Evolutionary conservation across 1,139 yeast genomes (phyloP).

Genomic region (Zygosaccharomyces pseudobailii): DNA sequence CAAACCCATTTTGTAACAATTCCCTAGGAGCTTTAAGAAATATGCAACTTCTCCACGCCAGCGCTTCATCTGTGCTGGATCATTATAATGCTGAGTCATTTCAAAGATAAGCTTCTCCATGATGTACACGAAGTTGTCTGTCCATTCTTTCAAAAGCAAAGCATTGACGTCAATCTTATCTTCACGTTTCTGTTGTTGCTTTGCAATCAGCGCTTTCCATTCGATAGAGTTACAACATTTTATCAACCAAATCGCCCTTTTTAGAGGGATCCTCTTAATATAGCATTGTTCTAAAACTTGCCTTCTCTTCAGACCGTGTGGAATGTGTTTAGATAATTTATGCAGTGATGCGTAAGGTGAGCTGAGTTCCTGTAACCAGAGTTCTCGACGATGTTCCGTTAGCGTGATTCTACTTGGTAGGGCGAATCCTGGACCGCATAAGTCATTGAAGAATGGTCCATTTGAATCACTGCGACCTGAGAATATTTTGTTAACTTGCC

Average conservation of each 20-base stretch:
- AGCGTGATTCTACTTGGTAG: slow-evolving; percentile 61
- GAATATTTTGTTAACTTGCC: slow-evolving; percentile 65
- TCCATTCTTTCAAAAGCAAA: slow-evolving; percentile 84
- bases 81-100: slow-evolving; percentile 30
- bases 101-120: slow-evolving; percentile 30
- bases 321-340: slow-evolving; percentile 71
- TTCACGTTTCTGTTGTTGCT: slow-evolving; percentile 34
- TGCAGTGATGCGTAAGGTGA: slow-evolving; percentile 60
- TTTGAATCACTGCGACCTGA: slow-evolving; percentile 7
- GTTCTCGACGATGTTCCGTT: slow-evolving; percentile 77
- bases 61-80: slow-evolving; percentile 27
- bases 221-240: slow-evolving; percentile 84
- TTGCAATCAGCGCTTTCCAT: slow-evolving; percentile 60
- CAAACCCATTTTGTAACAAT: slow-evolving; percentile 63
- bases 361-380: slow-evolving; percentile 80
- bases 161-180: slow-evolving; percentile 38
- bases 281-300: slow-evolving; percentile 69
- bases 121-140: slow-evolving; percentile 39
- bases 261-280: slow-evolving; percentile 59
- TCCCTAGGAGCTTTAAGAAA: slow-evolving; percentile 52
- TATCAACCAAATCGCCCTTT: slow-evolving; percentile 85
- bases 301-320: slow-evolving; percentile 82
- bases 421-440: slow-evolving; percentile 32
- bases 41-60: slow-evolving; percentile 58
- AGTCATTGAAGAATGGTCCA: slow-evolving; percentile 15